Evolutionary conservation across 2,329 filamentous ascomycete species (phyloP), one percentile per base, ranked within the genome.

Genomic region (Epichloe brachyelytri): DNA sequence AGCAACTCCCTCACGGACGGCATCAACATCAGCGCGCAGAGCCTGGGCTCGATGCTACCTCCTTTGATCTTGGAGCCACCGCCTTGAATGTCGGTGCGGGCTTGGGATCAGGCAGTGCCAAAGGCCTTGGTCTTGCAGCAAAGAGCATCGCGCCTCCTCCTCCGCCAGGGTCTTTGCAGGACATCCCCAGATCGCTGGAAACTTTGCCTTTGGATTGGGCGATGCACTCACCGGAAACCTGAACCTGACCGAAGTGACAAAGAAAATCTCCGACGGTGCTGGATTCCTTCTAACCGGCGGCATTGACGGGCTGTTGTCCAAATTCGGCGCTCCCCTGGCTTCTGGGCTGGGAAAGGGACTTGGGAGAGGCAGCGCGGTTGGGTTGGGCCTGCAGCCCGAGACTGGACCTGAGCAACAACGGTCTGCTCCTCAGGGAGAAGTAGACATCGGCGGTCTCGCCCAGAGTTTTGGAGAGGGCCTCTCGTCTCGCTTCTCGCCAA

Each of bases 401-500:
- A 37, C 48, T 4, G 52, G 45, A 46, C 58, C 51, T 55, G 57
- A 48, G 53, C 57, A 39, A 14, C n/a, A 26, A 2, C 37, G 12
- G 5, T 37, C 51, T 4, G 1, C 19, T 14, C 26, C 51, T 7
- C 37, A 40, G 12, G 51, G 52, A 11, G 46, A 38, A 37, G 37
- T 49, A 22, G 51, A 55, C 19, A 20, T 55, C 15, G 55, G 53
- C 6, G 58, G 58, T 40, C 50, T 68, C 30, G 49, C 59, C 5
- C 53, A 60, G 43, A 55, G 49, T 19, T 62, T 63, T 20, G 59
- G 61, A 3, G 58, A 57, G 47, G 61, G 61, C 26, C 55, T 68
- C 5, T 59, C 60, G 2, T 60, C 62, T n/a, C 57, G 60, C 15
- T 60, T 67, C 51, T 68, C 1, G 55, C 57, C 22, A 67, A 67